Base-by-base conservation (phyloP, 2,329 filamentous ascomycete genomes). In the Dactylella cylindrospora region DNA sequence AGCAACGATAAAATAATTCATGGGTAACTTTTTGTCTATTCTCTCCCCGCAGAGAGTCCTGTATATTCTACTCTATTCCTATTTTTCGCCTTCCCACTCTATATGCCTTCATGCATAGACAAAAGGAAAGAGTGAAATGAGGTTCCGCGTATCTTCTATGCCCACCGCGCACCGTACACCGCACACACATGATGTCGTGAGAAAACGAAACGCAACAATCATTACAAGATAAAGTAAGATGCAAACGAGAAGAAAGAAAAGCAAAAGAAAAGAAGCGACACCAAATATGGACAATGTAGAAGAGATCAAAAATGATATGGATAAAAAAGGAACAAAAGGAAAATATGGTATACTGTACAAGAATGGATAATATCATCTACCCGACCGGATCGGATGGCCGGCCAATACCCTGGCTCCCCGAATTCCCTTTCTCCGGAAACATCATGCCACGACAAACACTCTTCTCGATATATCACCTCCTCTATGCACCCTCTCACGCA, bases 261-360 rank as follows among this genome's bases (percentile, higher is more conserved):
- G 23, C 9, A 39, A 39, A 39, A 19, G 35, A 19, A 39, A 20
- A 20, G 17, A 20, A n/a, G 23, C 19, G n/a, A n/a, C n/a, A n/a
- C n/a, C n/a, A n/a, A n/a, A n/a, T n/a, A 17, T 19, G 20, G 38
- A 17, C 12, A 46, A 23, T 15, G 17, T 44, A 46, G 31, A 41
- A 28, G 20, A 33, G 15, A 12, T 22, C 9, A 17, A 39, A 39
- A 10, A 19, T 20, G 28, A 13, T 28, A 31, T 36, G 8, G 12
- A 47, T 25, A 23, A 36, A 17, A 15, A 19, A 35, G 19, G 41
- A 29, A 36, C 23, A 22, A 43, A n/a, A 4, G 7, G 3, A 26
- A 19, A 39, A 39, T 32, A 33, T 33, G 33, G 22, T 43, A 57
- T 57, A 50, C 52, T 57, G 38, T 57, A 57, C 52, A 57, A 36